Evolutionary conservation across 352 stramenopile species (phyloP).

Genomic region (Phytophthora citrophthora): DNA sequence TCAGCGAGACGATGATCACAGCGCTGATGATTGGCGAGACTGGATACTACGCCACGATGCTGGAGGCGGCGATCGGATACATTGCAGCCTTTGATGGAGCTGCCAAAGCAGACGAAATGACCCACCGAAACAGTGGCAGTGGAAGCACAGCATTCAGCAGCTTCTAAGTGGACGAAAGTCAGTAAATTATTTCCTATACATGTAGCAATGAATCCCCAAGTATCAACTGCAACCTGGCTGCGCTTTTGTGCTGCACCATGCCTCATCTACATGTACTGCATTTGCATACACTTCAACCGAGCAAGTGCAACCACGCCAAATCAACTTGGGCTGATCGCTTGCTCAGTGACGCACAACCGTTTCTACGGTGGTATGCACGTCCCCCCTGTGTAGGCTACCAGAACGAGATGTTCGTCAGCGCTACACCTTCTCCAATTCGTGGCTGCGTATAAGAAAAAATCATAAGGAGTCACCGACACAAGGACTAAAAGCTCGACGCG

Average conservation of each 20-base stretch:
- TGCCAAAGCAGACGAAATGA: constrained; percentile 9
- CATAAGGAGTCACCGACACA: no score
- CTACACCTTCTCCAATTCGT: no score
- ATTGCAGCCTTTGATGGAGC: constrained; percentile 50
- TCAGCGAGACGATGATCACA: constrained; percentile 83
- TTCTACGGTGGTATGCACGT: no score
- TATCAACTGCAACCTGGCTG: not conserved
- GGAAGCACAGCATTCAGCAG: constrained; percentile 24
- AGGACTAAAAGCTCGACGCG: no score
- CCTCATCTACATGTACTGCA: no score
- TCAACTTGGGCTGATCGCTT: no score
- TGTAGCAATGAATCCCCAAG: no score
- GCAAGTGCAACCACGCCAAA: not conserved
- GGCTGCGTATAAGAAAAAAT: no score
- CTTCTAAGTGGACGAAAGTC: constrained; percentile 7
- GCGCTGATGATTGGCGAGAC: constrained; percentile 79
- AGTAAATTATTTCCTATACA: not conserved
- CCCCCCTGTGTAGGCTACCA: no score
- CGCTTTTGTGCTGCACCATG: not conserved
- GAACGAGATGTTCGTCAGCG: no score
- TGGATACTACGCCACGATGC: constrained; percentile 83
- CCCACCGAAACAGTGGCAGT: constrained; percentile 21
- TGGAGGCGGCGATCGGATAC: constrained; percentile 75
- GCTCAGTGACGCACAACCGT: no score
- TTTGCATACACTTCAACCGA: not conserved